A percentile compares a stretch with the other conserved stretches of the same genome.
These are phyloP conservation scores for Globisporangium alternatum DNA, from an alignment of 352 stramenopile genomes.

Conservation along the genomic window DNA sequence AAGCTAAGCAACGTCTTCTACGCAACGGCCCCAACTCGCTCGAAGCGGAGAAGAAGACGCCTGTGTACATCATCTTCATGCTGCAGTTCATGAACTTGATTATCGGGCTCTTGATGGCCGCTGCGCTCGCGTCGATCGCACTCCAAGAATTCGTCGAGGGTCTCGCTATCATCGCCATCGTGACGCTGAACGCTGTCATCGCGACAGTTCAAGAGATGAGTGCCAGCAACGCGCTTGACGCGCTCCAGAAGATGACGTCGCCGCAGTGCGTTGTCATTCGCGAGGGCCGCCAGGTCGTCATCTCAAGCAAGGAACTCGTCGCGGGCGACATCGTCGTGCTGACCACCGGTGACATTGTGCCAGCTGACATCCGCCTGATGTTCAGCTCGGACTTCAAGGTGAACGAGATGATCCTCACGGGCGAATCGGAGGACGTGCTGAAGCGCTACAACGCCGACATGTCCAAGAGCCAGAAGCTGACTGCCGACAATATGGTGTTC, in stretches of 20 bases:
- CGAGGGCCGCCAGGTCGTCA: conserved; percentile 38
- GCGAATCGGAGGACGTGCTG: conserved; percentile 84
- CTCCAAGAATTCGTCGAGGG: conserved; percentile 56
- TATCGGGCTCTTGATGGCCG: conserved; percentile 61
- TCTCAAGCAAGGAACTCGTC: conserved; percentile 64
- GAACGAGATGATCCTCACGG: conserved; percentile 94
- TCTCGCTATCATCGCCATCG: conserved; percentile 63
- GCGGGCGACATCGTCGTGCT: conserved; percentile 82
- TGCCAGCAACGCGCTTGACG: conserved; percentile 66
- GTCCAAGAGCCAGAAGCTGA: conserved; percentile 53
- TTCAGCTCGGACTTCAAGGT: conserved; percentile 83
- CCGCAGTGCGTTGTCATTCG: conserved; percentile 59
- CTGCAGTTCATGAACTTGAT: conserved; percentile 80
- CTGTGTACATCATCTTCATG: conserved; percentile 60
- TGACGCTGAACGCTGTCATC: conserved; percentile 48
- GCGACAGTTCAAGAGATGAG: conserved; percentile 67
- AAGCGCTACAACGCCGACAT: conserved; percentile 60
- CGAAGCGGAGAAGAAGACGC: conserved; percentile 45
- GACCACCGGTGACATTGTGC: conserved; percentile 91
- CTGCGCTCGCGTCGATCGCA: conserved; percentile 60
- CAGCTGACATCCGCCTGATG: conserved; percentile 88
- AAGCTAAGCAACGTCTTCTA: conserved; percentile 34
- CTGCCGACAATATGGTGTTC: conserved; percentile 91
- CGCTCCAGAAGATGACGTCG: conserved; percentile 70
- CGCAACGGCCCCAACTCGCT: conserved; percentile 31